Evolutionary conservation across 768 basidiomycete genomes (phyloP).

Genomic region (Tremella fuciformis): DNA sequence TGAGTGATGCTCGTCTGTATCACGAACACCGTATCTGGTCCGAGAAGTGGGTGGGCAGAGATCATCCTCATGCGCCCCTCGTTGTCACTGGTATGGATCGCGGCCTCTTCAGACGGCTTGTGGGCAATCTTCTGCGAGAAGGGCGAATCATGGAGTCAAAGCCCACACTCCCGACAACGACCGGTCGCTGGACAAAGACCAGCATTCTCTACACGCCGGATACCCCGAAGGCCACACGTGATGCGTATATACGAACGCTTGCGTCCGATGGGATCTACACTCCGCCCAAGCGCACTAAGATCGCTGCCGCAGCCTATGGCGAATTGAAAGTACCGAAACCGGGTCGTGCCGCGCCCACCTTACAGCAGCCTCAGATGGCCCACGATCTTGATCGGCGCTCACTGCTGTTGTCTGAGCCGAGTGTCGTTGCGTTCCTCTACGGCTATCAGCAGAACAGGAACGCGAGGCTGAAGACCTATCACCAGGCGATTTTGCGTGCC

Average conservation of each 20-base stretch:
- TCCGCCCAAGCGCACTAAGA: not conserved
- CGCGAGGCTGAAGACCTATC: conserved; percentile 58
- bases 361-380: not conserved
- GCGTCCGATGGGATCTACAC: conserved; percentile 5
- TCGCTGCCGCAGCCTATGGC: not conserved
- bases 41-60: conserved; percentile 31
- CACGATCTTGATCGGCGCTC: conserved; percentile 17
- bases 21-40: conserved; percentile 33
- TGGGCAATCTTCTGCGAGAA: conserved; percentile 63
- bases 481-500: conserved; percentile 29
- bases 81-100: conserved; percentile 33
- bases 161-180: conserved; percentile 62
- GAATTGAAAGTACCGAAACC: not conserved
- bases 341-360: not conserved
- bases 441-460: conserved; percentile 70
- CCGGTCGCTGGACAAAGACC: conserved; percentile 62
- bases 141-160: conserved; percentile 67
- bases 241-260: conserved; percentile 58
- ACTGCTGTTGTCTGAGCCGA: conserved; percentile 60
- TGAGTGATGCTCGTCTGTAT: conserved; percentile 16
- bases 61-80: conserved; percentile 30
- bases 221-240: conserved; percentile 59
- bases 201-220: conserved; percentile 67
- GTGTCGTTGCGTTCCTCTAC: conserved; percentile 68
- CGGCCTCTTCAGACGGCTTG: conserved; percentile 63